Base-by-base conservation (phyloP, 768 basidiomycete genomes). In the Phallus indusiatus region DNA sequence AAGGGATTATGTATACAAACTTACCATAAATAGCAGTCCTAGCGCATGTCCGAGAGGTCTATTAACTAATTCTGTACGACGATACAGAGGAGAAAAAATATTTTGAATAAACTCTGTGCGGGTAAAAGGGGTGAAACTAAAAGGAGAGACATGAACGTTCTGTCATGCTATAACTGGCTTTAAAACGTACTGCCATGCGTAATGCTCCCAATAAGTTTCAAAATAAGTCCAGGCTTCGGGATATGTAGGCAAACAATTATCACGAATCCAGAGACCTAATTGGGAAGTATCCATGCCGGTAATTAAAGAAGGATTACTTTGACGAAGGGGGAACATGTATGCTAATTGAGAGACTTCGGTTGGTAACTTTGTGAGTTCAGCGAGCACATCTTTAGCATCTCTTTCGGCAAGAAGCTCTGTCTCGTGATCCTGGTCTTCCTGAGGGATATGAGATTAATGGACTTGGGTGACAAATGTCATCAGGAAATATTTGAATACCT, bases 191-290 rank as follows among this genome's bases (percentile, higher is more conserved):
- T 58, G 56, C 56, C 48, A 51, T 1, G 56, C 56, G 37, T 58
- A 58, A 36, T 58, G 56, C 33, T 58, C 56, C 49, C 48, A 58
- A 35, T 58, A 58, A 22, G 49, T 58, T 8, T 58, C 48, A 18
- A 51, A 58, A 47, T 34, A 48, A 10, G 56, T 36, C 56, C 56
- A 58, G 6, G 48, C 56, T 42, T 58, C 56, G 9, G 20, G 22
- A 35, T 28, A 52, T 52, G 56, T 20, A 17, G 56, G 56, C 5
- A 58, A 48, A 47, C 48, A 51, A 35, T 58, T 58, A 18, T 58
- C 56, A 2, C 49, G 48, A 33, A 58, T 58, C 56, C 56, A 58
- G 10, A 50, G 22, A 28, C 48, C 20, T 7, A 51, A 24, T 33
- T 58, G 48, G 2, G 35, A 54, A 11, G 48, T 10, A 8, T 51